Conservation (phyloP, 2,329 filamentous ascomycete species). For the Cryphonectria carpinicola region DNA sequence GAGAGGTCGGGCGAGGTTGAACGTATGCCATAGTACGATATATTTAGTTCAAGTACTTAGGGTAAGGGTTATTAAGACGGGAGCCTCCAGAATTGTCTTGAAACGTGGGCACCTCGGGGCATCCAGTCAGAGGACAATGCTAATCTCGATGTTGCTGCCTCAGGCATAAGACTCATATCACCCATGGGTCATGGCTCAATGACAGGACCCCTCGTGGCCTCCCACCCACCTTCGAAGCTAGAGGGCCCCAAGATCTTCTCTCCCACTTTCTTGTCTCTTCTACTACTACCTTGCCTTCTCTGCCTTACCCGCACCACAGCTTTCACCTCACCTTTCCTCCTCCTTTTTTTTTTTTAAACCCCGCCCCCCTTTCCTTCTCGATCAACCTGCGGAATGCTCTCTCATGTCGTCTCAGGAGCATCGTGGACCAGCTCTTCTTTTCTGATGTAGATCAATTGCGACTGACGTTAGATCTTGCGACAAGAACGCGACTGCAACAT, state of each 20-base stretch:
- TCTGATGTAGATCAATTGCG: conserved; percentile 7
- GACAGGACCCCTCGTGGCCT: conserved; percentile 13
- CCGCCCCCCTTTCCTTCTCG: background rate
- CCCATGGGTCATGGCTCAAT: background rate
- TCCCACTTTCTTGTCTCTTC: conserved; percentile 15
- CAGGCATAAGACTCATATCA: background rate
- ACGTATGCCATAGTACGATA: too few species aligned
- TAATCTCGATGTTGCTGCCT: background rate
- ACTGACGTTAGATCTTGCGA: background rate
- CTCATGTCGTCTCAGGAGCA: conserved; percentile 1
- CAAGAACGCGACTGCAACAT: conserved; percentile 3
- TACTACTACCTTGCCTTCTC: background rate
- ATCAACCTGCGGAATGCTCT: conserved; percentile 11
- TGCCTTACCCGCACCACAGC: background rate
- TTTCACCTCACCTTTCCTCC: conserved; percentile 1
- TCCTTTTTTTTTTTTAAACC: background rate
- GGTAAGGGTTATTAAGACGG: background rate
- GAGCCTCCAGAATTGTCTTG: background rate
- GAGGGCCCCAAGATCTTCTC: conserved; percentile 16
- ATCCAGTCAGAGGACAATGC: conserved; percentile 2
- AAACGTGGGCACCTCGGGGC: background rate
- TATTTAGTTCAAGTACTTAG: background rate
- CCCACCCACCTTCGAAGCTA: conserved; percentile 17
- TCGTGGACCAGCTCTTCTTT: background rate
- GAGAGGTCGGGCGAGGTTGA: too few species aligned